These are phyloP conservation scores for Heritiera littoralis DNA, from an alignment of 345 rosid genomes.

Conservation along the genomic window DNA sequence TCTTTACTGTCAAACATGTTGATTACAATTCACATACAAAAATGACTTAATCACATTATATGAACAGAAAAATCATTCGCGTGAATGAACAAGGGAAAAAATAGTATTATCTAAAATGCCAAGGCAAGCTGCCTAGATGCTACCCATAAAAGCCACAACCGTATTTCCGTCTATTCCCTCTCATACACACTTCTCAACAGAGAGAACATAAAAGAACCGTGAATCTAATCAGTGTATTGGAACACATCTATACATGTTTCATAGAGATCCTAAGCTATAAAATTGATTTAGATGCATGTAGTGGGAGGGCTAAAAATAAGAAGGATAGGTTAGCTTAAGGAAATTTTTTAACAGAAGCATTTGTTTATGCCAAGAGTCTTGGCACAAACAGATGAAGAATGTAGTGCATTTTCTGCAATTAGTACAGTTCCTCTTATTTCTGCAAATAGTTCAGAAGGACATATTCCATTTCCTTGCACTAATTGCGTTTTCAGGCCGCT, in stretches of 20 bases:
- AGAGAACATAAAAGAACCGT: not conserved
- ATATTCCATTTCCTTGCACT: not conserved
- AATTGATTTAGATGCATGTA: not conserved
- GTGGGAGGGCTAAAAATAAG: not conserved
- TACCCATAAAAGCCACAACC: not conserved
- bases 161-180: not conserved
- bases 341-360: not conserved
- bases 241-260: not conserved
- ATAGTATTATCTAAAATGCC: not conserved
- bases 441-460: not conserved
- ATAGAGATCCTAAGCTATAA: not conserved
- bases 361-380: not conserved
- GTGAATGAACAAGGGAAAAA: not conserved
- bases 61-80: not conserved
- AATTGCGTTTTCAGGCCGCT: not conserved
- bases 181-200: not conserved
- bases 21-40: conserved; percentile 10
- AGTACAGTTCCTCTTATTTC: not conserved
- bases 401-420: not conserved
- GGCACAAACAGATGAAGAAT: not conserved
- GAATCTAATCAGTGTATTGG: not conserved
- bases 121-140: not conserved
- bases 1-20: conserved; percentile 6
- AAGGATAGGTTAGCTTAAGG: not conserved
- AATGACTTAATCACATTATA: not conserved